Base-by-base conservation (phyloP, 768 basidiomycete species). In the Sutorius australiensis region DNA sequence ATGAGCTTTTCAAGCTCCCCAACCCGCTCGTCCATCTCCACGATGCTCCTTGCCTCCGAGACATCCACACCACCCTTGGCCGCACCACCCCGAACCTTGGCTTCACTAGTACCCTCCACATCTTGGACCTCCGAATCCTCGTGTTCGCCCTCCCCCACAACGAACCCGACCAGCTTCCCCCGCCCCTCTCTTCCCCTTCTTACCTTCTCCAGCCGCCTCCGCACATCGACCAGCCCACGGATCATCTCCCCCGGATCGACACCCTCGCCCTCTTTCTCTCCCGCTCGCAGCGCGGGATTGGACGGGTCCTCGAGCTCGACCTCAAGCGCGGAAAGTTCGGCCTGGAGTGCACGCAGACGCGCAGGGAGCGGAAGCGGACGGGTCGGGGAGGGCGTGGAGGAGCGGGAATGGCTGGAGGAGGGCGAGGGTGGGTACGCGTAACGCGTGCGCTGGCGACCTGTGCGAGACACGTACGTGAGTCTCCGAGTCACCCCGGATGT, bases 21-120 rank as follows among this genome's bases (percentile, higher is more conserved):
- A 2, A 99, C 78, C 33, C 95, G 82, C 60, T 77, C 78, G 70
- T 98, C 95, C 64, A 98, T 78, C 51, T 90, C 86, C 3, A 83
- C 80, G 17, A 92, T 67, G 14, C 67, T 77, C 48, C 76, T 78
- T 45, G 76, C 71, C 34, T 79, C 75, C 1, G 73, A 62, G 44
- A 73, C 71, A 42, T 65, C 63, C 41, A 44, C 49, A 37, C 50
- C 7, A 8, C 19, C 37, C 17, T 30, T 50, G 36, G 44, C 39
- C 8, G 6, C 17, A 6, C 14, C 49, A 4, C n/a, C 43, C 30
- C 19, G 14, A 14, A 34, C 37, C 21, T 36, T 28, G 13, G 44
- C 54, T 41, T 27, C 45, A 51, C 56, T 48, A 8, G 33, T 36
- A 9, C 48, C 39, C 12, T 53, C 62, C 14, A 6, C 36, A 9